Evolutionary conservation across 768 basidiomycete species (phyloP), one percentile per base, ranked within the genome.

Genomic region (Tulasnella sp.): DNA sequence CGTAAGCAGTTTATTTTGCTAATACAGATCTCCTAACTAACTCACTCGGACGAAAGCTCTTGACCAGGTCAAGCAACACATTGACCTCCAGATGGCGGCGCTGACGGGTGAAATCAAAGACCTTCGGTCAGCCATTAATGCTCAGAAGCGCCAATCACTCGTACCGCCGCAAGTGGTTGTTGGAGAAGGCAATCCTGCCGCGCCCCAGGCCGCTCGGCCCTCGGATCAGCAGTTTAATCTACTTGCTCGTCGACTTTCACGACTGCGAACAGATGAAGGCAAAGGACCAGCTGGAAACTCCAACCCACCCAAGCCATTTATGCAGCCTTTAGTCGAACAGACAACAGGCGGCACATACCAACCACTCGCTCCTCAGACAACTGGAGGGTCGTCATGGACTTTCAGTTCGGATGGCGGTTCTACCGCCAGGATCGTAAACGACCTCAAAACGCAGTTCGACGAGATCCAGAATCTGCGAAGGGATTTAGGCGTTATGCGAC

Each of bases 41-140:
- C 48, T 27, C 2, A 18, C 38, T 38, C 21, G 31, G 36, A 48
- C 76, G 9, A 52, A 82, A 99, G 97, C 96, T 34, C 91, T 99
- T 77, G 97, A 99, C 85, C 97, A 99, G 84, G 97, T 99, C 85
- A 98, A 97, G 84, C 96, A 98, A 83, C 97, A 99, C 84, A 97
- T 99, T 82, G 97, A 99, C 83, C 83, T 91, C 2, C 96, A 97
- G 83, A 97, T 99, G 81, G 91, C 94, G 0, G 87, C 87, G 0
- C 87, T 99, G 24, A 91, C 94, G 40, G 92, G 93, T 81, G 96
- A 99, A 80, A 90, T 98, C 85, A 95, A 96, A 82, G 97, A 99
- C 58, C 89, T 99, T 82, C 92, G 91, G 83, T 87, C 88, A 2
- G 87, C 89, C 3, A 91, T 99, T 48, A 84, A 88, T 34, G 81